Evolutionary conservation across 192 early-diverging fungal species (phyloP).

Genomic region (Coemansia sp.): DNA sequence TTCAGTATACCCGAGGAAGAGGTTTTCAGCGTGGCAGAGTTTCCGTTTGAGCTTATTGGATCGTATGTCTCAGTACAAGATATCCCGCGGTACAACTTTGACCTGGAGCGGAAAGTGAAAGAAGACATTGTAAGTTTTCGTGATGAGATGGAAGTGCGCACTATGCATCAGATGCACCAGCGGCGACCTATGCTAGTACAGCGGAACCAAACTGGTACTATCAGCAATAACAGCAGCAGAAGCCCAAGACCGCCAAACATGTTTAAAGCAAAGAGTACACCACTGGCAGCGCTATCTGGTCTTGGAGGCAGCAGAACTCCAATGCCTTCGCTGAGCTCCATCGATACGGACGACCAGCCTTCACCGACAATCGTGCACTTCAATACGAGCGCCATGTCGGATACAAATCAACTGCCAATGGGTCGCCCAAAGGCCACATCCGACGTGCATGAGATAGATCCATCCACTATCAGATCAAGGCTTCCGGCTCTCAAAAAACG

Average conservation of each 20-base stretch:
- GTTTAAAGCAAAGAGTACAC: conserved; percentile 23
- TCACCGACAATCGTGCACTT: conserved; percentile 26
- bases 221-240: neutral
- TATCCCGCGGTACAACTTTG: conserved; percentile 44
- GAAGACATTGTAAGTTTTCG: conserved; percentile 31
- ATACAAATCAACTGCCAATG: neutral
- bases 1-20: conserved; percentile 41
- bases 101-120: conserved; percentile 38
- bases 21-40: conserved; percentile 28
- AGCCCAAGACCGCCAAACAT: conserved; percentile 2
- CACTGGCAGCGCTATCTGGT: neutral
- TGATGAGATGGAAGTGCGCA: conserved; percentile 41
- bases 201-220: neutral
- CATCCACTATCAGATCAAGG: conserved; percentile 24
- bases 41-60: conserved; percentile 49
- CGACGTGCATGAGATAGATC: conserved; percentile 6
- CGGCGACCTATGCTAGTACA: conserved; percentile 22
- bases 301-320: neutral
- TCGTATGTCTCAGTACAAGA: conserved; percentile 38
- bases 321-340: neutral
- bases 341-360: neutral
- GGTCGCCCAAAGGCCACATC: conserved; percentile 4
- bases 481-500: conserved; percentile 29
- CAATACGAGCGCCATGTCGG: conserved; percentile 1
- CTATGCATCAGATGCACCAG: conserved; percentile 39